Conservation (phyloP, 768 basidiomycete species). For the Suillus bovinus region DNA sequence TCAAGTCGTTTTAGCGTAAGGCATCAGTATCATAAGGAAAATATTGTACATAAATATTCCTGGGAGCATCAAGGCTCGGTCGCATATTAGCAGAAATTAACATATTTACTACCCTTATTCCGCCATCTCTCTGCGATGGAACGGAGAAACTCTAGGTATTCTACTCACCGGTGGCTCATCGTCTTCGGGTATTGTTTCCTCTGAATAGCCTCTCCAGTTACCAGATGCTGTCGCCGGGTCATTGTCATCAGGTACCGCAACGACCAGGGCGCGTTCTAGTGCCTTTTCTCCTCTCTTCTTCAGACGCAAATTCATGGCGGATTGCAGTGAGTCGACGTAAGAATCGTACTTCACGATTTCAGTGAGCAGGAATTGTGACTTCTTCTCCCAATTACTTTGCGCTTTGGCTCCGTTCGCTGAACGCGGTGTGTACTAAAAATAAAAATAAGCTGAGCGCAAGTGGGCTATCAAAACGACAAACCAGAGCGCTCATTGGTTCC, state of each 20-base stretch:
- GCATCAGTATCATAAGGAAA: slow-evolving; percentile 8
- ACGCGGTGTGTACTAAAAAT: slow-evolving; percentile 75
- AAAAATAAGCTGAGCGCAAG: slow-evolving; percentile 14
- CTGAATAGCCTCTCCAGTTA: slow-evolving; percentile 41
- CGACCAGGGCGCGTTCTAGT: slow-evolving; percentile 57
- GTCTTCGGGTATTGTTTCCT: slow-evolving; percentile 49
- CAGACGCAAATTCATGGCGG: slow-evolving; percentile 80
- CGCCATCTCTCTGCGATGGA: slow-evolving; percentile 43
- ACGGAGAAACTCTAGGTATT: slow-evolving; percentile 28
- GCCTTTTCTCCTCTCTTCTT: slow-evolving; percentile 91
- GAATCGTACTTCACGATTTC: slow-evolving; percentile 96
- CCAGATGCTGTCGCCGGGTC: slow-evolving; percentile 29
- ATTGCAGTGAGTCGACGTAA: slow-evolving; percentile 87
- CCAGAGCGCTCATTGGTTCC: slow-evolving; percentile 79
- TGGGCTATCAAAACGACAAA: slow-evolving; percentile 34
- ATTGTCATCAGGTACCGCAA: slow-evolving; percentile 32
- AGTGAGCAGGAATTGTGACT: slow-evolving; percentile 82
- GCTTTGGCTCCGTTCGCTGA: slow-evolving; percentile 76
- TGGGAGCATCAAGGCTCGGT: slow-evolving; percentile 12
- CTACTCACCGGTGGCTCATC: slow-evolving; percentile 38
- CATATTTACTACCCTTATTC: slow-evolving; percentile 38
- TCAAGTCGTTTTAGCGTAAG: slow-evolving; percentile 15
- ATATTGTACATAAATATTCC: slow-evolving; percentile 36
- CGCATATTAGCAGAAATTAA: slow-evolving; percentile 23
- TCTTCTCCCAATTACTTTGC: slow-evolving; percentile 89